A percentile compares a stretch with the other conserved stretches of the same genome.
These are phyloP conservation scores for Naganishia antarctica DNA, from an alignment of 768 basidiomycete genomes.

Conservation along the genomic window DNA sequence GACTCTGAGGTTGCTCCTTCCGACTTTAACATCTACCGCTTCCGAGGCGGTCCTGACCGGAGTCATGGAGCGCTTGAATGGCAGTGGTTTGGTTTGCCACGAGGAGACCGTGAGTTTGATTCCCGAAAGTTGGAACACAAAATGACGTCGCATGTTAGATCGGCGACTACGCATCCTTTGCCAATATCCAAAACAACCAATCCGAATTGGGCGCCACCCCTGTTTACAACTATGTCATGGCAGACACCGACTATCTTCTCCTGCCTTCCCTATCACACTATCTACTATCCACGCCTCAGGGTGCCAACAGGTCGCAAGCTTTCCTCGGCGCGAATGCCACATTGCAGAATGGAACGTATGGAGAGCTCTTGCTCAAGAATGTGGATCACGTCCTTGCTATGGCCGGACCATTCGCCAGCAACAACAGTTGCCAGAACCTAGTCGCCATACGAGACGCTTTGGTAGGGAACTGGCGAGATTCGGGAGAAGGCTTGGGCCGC, in stretches of 20 bases:
- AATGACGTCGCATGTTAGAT: slow-evolving; percentile 19
- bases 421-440: slow-evolving; percentile 44
- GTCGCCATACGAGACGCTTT: slow-evolving; percentile 52
- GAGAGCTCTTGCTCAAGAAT: slow-evolving; percentile 51
- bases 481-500: slow-evolving; percentile 52
- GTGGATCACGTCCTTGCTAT: slow-evolving; percentile 52
- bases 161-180: slow-evolving; percentile 52
- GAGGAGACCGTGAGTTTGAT: slow-evolving; percentile 49
- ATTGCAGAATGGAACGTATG: slow-evolving; percentile 53
- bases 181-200: slow-evolving; percentile 51
- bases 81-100: slow-evolving; percentile 53
- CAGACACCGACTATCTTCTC: slow-evolving; percentile 53
- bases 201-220: slow-evolving; percentile 51
- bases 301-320: slow-evolving; percentile 45
- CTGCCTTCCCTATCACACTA: slow-evolving; percentile 53
- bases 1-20: slow-evolving; percentile 52
- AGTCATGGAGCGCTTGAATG: slow-evolving; percentile 53
- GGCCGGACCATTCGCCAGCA: slow-evolving; percentile 50
- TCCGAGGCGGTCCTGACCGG: slow-evolving; percentile 54
- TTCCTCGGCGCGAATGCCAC: slow-evolving; percentile 51
- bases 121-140: background rate
- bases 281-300: slow-evolving; percentile 54
- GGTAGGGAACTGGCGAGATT: slow-evolving; percentile 55
- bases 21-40: slow-evolving; percentile 51
- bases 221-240: slow-evolving; percentile 50